Evolutionary conservation across 202 grass and related monocot species (phyloP).

Genomic region (Tripidium arundinaceum): DNA sequence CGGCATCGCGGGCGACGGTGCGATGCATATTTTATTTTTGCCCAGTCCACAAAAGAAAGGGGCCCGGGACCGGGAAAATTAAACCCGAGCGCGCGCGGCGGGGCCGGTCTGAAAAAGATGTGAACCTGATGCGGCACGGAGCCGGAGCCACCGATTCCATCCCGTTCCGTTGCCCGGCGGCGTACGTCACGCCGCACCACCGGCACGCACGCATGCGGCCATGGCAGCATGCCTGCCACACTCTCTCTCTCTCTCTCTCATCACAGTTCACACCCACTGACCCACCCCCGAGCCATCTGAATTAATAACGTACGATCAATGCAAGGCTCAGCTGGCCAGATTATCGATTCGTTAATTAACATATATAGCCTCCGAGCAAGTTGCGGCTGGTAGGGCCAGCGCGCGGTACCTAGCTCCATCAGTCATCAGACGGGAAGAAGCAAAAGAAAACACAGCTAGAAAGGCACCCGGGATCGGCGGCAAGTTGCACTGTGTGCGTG

Average conservation of each 20-base stretch:
- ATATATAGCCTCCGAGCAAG: no score
- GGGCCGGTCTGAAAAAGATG: background rate
- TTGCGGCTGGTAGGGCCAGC: no score
- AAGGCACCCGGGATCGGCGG: no score
- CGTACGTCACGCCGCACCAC: constrained; percentile 23
- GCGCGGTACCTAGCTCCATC: no score
- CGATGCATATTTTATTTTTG: no score
- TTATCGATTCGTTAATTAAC: no score
- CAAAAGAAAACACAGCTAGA: no score
- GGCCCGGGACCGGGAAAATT: background rate
- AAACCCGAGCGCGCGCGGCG: background rate
- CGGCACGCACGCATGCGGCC: background rate
- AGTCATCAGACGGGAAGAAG: no score
- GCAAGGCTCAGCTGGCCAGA: no score
- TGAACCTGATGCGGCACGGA: background rate
- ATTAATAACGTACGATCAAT: no score
- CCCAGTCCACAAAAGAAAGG: background rate
- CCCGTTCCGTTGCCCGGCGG: background rate
- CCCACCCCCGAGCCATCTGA: background rate
- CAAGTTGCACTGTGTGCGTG: no score
- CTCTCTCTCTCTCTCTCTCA: background rate
- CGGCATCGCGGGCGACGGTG: no score
- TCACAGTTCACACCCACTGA: background rate
- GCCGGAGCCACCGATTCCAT: background rate
- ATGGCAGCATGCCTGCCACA: background rate